A percentile compares a stretch with the other conserved stretches of the same genome.
Evolutionary conservation across 2,329 filamentous ascomycete species (phyloP).

Genomic region (Botrytis fabae): DNA sequence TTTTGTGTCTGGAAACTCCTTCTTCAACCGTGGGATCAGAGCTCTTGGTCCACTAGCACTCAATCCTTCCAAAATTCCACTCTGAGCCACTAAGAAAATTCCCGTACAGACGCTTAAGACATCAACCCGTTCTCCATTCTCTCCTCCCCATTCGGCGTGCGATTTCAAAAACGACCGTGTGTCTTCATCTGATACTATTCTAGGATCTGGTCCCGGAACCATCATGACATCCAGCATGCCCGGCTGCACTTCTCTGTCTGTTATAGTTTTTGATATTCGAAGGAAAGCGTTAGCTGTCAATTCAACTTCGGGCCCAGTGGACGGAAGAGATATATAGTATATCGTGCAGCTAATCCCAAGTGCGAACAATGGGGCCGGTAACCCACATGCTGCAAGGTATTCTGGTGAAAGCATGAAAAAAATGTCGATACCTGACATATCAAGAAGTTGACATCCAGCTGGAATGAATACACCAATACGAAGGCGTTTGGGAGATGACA

Average conservation of each 20-base stretch:
- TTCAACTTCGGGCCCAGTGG: conserved; percentile 42
- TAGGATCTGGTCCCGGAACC: conserved; percentile 52
- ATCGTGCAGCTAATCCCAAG: conserved; percentile 48
- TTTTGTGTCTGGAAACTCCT: conserved; percentile 44
- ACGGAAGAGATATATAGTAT: conserved; percentile 49
- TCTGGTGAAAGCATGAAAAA: conserved; percentile 45
- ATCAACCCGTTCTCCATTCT: conserved; percentile 44
- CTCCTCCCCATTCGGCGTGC: conserved; percentile 41
- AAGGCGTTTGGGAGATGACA: background rate
- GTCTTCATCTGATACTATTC: conserved; percentile 38
- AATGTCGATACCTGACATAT: background rate
- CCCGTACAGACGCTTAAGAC: conserved; percentile 55
- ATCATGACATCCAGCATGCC: conserved; percentile 53
- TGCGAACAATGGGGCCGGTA: conserved; percentile 44
- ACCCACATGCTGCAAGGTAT: conserved; percentile 45
- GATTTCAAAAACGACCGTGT: conserved; percentile 47
- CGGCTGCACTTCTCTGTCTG: conserved; percentile 49
- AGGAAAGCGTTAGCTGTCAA: conserved; percentile 47
- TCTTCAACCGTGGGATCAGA: conserved; percentile 42
- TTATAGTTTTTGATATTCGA: conserved; percentile 47
- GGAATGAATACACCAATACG: background rate
- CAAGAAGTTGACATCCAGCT: background rate
- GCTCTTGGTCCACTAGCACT: conserved; percentile 50
- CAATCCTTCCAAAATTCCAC: conserved; percentile 50
- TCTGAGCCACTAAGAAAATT: conserved; percentile 49